Evolutionary conservation across 2,329 filamentous ascomycete species (phyloP), one percentile per base, ranked within the genome.

Genomic region (Diplodia mutila): DNA sequence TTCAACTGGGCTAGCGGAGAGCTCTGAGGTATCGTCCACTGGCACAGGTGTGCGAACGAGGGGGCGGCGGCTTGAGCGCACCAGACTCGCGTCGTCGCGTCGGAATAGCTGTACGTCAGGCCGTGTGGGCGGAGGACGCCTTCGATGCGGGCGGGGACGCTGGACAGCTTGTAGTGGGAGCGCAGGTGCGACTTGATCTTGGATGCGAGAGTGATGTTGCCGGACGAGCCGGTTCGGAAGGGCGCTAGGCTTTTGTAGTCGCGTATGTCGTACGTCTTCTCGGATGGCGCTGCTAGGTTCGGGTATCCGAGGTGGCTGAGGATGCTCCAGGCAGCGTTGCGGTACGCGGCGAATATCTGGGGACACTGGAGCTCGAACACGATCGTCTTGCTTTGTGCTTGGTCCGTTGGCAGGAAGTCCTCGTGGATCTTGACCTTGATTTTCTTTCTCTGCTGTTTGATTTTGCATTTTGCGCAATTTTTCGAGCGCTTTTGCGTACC

Each of bases 341-440:
- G 80, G 72, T 88, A 90, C 0, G 75, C 73, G 2, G 76, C 75
- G 25, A 87, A 81, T 4, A 76, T 75, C 3, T 70, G 34, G 0
- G 87, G 86, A 25, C 79, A 77, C 0, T 65, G 69, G 0, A 89
- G 74, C 69, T 89, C 87, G 63, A 89, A 87, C 0, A 88, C 69
- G 0, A 85, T 74, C 0, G 78, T 78, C 37, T 83, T 81, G n/a
- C 76, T 77, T 14, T 79, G 71, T 2, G 73, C 68, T 0, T 72
- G 54, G 2, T 77, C 66, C 0, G 63, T 48, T 3, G 86, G 86
- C 0, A 89, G 75, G 1, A 81, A 83, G 63, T 83, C 77, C 70
- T 89, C 86, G 53, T 84, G 80, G 2, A 83, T 74, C 0, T 69
- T 8, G 23, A 89, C 86, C 12, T 69, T 72, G 18, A 87, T 77